Evolutionary conservation across 805 yeast species (phyloP), one percentile per base, ranked within the genome.

Genomic region (Ascoidea asiatica): DNA sequence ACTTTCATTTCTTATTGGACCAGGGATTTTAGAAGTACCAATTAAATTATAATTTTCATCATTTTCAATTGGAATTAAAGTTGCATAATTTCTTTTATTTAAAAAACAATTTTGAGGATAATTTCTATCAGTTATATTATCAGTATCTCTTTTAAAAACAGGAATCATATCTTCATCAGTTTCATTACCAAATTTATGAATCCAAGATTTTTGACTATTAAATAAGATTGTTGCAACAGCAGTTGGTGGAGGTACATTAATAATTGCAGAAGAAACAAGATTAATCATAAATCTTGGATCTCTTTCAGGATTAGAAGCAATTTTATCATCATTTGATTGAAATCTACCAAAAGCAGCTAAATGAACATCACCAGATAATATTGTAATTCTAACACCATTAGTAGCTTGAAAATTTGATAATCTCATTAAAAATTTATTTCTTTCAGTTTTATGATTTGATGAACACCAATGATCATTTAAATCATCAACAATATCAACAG

Each of bases 381-480:
- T 81, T 7, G 97, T 87, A 46, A 90, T 62, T 52, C 98, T 70
- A 3, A 82, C 76, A 2, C 80, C 80, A 50, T 70, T 59, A 22
- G 62, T 53, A 22, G 82, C 72, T 4, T 89, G 86, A 53, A 88
- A 75, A 40, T 73, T 72, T 48, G 79, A 77, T 39, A 90, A 64
- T 48, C 66, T 66, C 37, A 67, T 69, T 49, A 89, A 63, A 37
- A 90, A 67, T 52, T 59, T 56, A 60, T 90, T 90, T 48, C 98
- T 73, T 62, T 90, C 98, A 40, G 62, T 61, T 60, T 90, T 90
- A 64, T 90, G 98, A 58, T 80, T 74, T 47, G 71, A 71, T 4
- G 95, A 80, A 60, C 97, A 88, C 98, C 98, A 90, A 64, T 90
- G 97, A 59, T 90, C 98, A 56, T 88, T 81, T 60, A 92, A 69